Base-by-base conservation (phyloP, 2,329 filamentous ascomycete genomes). In the Domatiomyces catenatus region DNA sequence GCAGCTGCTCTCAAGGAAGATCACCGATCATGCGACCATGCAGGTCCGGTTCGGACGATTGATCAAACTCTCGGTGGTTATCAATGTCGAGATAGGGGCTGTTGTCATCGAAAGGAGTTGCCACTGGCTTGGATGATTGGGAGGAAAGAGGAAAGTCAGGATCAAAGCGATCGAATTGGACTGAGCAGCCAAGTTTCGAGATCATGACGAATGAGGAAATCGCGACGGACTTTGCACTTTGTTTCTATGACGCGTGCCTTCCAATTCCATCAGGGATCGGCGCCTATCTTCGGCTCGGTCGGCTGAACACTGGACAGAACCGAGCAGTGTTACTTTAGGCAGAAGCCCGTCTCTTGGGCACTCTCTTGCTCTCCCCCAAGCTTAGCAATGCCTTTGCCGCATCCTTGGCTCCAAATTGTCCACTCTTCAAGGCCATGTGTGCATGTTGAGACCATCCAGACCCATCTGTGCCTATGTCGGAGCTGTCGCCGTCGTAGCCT, bases 71-170 rank as follows among this genome's bases (percentile, higher is more conserved):
- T 52, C 87, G 80, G 46, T 85, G 81, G 57, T 84, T 82, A 58
- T 84, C 81, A 60, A 88, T 90, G 63, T 94, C 87, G 52, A 93
- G 74, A 62, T 82, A 89, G 0, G 89, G 87, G 56, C 84, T 92
- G 47, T 88, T 84, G 28, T 87, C 79, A 42, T 64, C 64, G 51
- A 79, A 76, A 56, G 71, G 75, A 50, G 22, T 24, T 24, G 22
- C 6, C 22, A 24, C 22, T 24, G 39, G 39, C 48, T 15, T 19
- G 47, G 39, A 48, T 43, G 17, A 20, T 15, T 39, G 39, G 15
- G n/a, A 22, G 12, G 36, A 32, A 47, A n/a, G 46, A 39, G 10
- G 8, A 15, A 39, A 39, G 12, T 15, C 32, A 39, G 15, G 10
- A 2, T 39, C 32, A 15, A 39, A 39, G 5, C 32, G 2, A 8